phyloP scores from a whole-genome alignment of 371 early-diverging fungal genomes.

The Mortierella sp. region DNA sequence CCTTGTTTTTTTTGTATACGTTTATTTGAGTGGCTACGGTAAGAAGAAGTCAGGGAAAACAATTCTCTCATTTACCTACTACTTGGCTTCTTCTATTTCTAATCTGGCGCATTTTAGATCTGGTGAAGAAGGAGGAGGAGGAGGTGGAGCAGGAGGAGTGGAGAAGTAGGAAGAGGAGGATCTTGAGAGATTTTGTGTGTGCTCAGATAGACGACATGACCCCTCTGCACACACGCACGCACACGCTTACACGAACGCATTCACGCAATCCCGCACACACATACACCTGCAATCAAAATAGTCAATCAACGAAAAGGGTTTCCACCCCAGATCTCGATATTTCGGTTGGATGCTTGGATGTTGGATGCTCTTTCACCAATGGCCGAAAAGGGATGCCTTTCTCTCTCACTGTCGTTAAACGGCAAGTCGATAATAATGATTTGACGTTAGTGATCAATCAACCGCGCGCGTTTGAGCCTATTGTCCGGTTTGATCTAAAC shows the following conservation, averaged over 20 bases:
- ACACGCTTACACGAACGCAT: background rate
- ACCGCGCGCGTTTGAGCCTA: no score
- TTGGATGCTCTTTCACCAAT: background rate
- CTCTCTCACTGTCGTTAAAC: background rate
- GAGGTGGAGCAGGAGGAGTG: background rate
- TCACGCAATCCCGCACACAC: background rate
- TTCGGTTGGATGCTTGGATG: background rate
- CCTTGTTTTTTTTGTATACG: background rate
- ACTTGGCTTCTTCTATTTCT: background rate
- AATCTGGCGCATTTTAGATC: constrained; percentile 8
- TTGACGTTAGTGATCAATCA: no score
- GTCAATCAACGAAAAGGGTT: background rate
- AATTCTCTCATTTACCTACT: background rate
- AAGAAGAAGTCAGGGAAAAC: background rate
- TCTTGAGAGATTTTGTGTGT: background rate
- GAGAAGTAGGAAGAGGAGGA: background rate
- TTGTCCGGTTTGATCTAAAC: no score
- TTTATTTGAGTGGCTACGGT: background rate
- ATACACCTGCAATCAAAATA: background rate
- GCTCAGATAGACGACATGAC: no score
- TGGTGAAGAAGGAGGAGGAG: background rate
- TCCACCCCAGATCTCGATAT: constrained; percentile 3
- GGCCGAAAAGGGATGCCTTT: background rate
- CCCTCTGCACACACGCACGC: background rate
- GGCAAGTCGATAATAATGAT: no score